Conservation (phyloP, 176 grass and related monocot species). For the Secale cereale region DNA sequence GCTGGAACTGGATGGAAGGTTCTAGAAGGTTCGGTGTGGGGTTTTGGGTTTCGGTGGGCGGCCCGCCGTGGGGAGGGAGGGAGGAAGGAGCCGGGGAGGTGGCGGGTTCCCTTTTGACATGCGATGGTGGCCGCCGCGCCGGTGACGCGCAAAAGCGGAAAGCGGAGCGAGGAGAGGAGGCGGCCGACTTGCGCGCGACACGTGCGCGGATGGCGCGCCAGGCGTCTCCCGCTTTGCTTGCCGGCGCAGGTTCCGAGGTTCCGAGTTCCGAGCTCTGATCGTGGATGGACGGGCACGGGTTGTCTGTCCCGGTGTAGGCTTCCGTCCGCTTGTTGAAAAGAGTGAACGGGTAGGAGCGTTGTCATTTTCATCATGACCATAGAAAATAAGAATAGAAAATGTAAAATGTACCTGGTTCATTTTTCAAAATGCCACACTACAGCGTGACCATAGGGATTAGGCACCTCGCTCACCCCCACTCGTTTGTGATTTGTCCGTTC, state of each 20-base stretch:
- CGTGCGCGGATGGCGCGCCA: conserved; percentile 8
- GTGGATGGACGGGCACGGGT: background rate
- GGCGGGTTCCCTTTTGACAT: background rate
- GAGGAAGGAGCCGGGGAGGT: background rate
- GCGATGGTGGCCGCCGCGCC: background rate
- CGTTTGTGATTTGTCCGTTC: no score
- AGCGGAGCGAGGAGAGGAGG: background rate
- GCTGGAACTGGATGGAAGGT: conserved; percentile 18
- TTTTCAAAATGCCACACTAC: no score
- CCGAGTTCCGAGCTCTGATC: background rate
- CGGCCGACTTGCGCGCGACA: background rate
- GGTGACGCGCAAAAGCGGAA: conserved; percentile 4
- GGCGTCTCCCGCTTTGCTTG: conserved; percentile 14
- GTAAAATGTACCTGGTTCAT: no score
- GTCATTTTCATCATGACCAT: no score
- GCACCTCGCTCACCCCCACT: no score
- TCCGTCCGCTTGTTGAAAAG: background rate
- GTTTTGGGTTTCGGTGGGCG: background rate
- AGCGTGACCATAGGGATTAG: no score
- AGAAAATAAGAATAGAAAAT: no score
- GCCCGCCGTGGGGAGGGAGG: no score
- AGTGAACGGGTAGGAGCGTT: no score
- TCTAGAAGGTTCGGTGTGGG: background rate
- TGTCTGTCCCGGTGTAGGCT: background rate
- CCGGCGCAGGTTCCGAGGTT: background rate